Conservation (phyloP, 73 alveolate species). For the Halteria grandinella region DNA sequence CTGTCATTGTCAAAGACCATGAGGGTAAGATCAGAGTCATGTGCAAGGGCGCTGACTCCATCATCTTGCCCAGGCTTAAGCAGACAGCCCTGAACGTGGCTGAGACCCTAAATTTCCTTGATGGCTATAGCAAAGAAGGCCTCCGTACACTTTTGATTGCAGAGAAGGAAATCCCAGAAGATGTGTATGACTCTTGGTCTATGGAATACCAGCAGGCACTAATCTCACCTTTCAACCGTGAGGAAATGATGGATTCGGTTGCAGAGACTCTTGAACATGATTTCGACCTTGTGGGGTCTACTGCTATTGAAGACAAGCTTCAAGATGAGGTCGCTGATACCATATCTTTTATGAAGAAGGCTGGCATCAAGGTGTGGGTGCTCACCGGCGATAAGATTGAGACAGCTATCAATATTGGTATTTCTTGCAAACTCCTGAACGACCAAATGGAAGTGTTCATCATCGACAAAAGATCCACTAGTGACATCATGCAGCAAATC, state of each 20-base stretch:
- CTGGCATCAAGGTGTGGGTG: slow-evolving; percentile 97
- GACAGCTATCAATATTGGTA: slow-evolving; percentile 95
- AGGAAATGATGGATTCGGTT: slow-evolving; percentile 74
- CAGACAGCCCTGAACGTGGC: not conserved
- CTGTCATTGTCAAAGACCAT: slow-evolving; percentile 80
- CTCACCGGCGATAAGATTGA: slow-evolving; percentile 98
- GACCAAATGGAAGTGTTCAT: slow-evolving; percentile 80
- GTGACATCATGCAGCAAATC: slow-evolving; percentile 39
- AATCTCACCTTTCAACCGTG: slow-evolving; percentile 63
- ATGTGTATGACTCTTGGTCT: slow-evolving; percentile 86
- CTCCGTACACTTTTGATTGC: slow-evolving; percentile 94
- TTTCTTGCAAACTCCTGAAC: slow-evolving; percentile 86
- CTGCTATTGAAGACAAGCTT: slow-evolving; percentile 97
- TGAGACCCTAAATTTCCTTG: slow-evolving; percentile 72
- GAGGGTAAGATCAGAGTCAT: slow-evolving; percentile 79
- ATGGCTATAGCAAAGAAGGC: slow-evolving; percentile 90
- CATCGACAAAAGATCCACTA: slow-evolving; percentile 58
- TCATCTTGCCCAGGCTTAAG: slow-evolving; percentile 68
- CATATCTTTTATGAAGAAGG: slow-evolving; percentile 82
- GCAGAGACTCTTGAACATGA: slow-evolving; percentile 84
- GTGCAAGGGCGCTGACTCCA: slow-evolving; percentile 94
- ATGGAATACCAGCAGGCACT: slow-evolving; percentile 69
- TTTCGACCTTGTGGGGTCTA: slow-evolving; percentile 89
- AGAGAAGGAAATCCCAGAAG: slow-evolving; percentile 81
- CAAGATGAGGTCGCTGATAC: slow-evolving; percentile 94